Percentiles rank a stretch among this genome's conserved stretches.
phyloP scores from a whole-genome alignment of 768 basidiomycete genomes.

The Candolleomyces efflorescens region DNA sequence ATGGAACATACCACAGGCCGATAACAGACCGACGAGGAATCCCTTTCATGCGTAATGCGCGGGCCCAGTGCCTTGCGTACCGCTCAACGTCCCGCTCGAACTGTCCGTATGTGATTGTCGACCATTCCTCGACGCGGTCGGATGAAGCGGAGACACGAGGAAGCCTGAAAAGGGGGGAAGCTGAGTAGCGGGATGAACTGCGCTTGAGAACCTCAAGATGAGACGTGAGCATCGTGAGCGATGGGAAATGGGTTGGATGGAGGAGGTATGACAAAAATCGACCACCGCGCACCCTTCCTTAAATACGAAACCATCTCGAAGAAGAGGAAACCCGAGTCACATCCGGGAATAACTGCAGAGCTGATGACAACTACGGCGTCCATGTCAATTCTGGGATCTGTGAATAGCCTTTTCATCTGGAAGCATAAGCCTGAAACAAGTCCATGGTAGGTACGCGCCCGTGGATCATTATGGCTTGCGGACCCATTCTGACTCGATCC shows the following conservation, averaged over 20 bases:
- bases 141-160: conserved; percentile 45
- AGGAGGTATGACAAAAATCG: conserved; percentile 9
- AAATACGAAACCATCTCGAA: conserved; percentile 16
- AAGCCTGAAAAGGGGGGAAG: conserved; percentile 54
- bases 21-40: conserved; percentile 57
- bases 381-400: conserved; percentile 25
- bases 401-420: conserved; percentile 27
- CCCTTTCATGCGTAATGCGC: conserved; percentile 38
- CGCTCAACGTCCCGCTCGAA: conserved; percentile 64
- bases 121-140: conserved; percentile 48
- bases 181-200: conserved; percentile 45
- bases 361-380: conserved; percentile 26
- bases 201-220: conserved; percentile 64
- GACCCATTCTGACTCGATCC: conserved; percentile 31
- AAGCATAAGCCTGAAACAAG: conserved; percentile 30
- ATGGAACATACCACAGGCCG: conserved; percentile 61
- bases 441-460: conserved; percentile 29
- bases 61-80: conserved; percentile 62
- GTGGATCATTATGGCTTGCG: conserved; percentile 31
- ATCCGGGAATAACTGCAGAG: conserved; percentile 20
- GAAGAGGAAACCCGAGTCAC: conserved; percentile 30
- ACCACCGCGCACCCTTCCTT: conserved; percentile 12
- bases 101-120: conserved; percentile 55
- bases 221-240: conserved; percentile 36
- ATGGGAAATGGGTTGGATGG: conserved; percentile 15